phyloP scores from a whole-genome alignment of 208 protist genomes.

The Tritrichomonas foetus region DNA sequence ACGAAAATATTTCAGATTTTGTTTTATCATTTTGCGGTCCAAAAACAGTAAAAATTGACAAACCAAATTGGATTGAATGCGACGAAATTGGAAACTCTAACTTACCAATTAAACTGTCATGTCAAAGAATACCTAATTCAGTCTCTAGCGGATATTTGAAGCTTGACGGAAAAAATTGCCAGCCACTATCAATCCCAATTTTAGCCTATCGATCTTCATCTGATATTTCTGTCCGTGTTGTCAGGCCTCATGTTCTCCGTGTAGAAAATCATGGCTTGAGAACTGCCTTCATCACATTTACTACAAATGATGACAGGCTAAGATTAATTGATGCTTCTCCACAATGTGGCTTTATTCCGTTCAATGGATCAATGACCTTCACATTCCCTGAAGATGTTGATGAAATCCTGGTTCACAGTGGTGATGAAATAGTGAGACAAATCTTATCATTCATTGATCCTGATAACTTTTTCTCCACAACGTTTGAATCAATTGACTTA shows the following conservation, averaged over 20 bases:
- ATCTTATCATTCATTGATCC: not conserved
- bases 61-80: too few species aligned
- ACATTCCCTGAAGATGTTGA: not conserved
- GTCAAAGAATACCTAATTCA: not conserved
- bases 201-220: not conserved
- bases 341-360: not conserved
- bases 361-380: not conserved
- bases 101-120: not conserved
- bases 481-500: not conserved
- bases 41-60: not conserved
- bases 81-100: not conserved
- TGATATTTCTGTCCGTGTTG: not conserved
- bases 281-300: not conserved
- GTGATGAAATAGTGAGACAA: constrained; percentile 38
- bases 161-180: not conserved
- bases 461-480: not conserved
- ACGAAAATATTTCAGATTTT: not conserved
- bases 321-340: not conserved
- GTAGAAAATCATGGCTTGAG: not conserved
- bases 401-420: not conserved
- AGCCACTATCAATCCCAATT: not conserved
- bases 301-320: not conserved
- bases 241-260: not conserved
- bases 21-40: not conserved
- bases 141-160: not conserved